Base-by-base conservation (phyloP, 495 filamentous ascomycete species). In the Clohesyomyces aquaticus region DNA sequence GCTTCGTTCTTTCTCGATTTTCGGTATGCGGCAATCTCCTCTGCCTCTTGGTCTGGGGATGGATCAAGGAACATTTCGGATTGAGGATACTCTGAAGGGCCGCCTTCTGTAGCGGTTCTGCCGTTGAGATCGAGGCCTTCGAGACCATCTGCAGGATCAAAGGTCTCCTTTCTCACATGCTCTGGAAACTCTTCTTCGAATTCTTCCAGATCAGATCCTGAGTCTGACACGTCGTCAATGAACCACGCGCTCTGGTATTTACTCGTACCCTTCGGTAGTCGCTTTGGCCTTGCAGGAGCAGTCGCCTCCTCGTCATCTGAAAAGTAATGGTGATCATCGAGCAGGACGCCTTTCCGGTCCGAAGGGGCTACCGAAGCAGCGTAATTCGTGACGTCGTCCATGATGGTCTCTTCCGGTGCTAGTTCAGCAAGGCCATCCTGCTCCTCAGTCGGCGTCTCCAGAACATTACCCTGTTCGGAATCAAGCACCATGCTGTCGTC, bases 301-400 rank as follows among this genome's bases (percentile, higher is more conserved):
- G 83, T 77, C 61, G 83, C 78, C n/a, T 83, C 78, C 22, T 95
- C 89, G 18, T 96, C 91, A 52, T 98, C 94, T 2, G 91, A 93
- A 72, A 96, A 98, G 77, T 98, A 98, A 72, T 97, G 94, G 75
- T 98, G 93, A 63, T 96, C 93, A 66, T 98, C 94, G 27, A 98
- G 80, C 43, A 98, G 79, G 3, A 98, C 94, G 48, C 93, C 93
- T 75, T 84, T 86, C 49, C 87, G 69, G 81, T 79, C 76, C 3
- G 80, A 79, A 16, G 81, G 77, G 2, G 80, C 81, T n/a, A 85
- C 79, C 6, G 85, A 84, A 27, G 83, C 73, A 0, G 79, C 77
- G 45, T 82, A 75, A 59, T 83, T 80, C 19, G 87, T 83, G 8
- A 77, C 78, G 59, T 88, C 85, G 29, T 88, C 84, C 83, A 91